Base-by-base conservation (phyloP, 805 yeast species). In the Candida insectalens region DNA sequence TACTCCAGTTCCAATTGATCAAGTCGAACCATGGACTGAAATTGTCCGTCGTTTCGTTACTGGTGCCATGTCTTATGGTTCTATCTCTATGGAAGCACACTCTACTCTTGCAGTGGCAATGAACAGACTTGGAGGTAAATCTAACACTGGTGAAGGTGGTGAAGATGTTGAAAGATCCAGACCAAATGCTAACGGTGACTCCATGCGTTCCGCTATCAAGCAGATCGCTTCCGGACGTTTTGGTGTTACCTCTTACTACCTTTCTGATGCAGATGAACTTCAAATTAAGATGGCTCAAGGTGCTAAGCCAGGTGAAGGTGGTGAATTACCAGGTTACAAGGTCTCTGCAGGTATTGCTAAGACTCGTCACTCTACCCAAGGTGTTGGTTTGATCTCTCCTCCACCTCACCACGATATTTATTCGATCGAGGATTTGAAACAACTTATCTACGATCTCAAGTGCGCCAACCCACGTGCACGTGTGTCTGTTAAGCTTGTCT, bases 1-100 rank as follows among this genome's bases (percentile, higher is more conserved):
- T 1, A 68, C 66, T 4, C 71, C 88, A 4, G 92, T 89, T 35
- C 96, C 98, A 37, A 64, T 89, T 42, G 98, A 89, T 53, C 97
- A 92, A 63, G 98, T 89, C 46, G 98, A 89, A 66, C 98, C 98
- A 29, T 89, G 98, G 98, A 92, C 97, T 25, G 98, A 89, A 59
- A 89, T 89, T 57, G 98, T 88, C 22, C 78, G 96, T 50, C 74
- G 98, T 50, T 92, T 92, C 57, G 88, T 88, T 43, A 88, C 98
- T n/a, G 98, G 98, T 65, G 98, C 98, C 34, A 89, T 89, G 98
- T 88, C 96, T 2, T 89, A 92, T 54, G 98, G 98, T 53, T 89
- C 97, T 32, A 89, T 89, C 53, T 89, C 97, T 4, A 83, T 88
- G 95, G 98, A 89, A 62, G 88, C 96, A 2, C 98, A 89, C 62